A percentile compares a stretch with the other conserved stretches of the same genome.
Evolutionary conservation across 306 rosid genomes (phyloP).

Genomic region (Cajanus cajan): DNA sequence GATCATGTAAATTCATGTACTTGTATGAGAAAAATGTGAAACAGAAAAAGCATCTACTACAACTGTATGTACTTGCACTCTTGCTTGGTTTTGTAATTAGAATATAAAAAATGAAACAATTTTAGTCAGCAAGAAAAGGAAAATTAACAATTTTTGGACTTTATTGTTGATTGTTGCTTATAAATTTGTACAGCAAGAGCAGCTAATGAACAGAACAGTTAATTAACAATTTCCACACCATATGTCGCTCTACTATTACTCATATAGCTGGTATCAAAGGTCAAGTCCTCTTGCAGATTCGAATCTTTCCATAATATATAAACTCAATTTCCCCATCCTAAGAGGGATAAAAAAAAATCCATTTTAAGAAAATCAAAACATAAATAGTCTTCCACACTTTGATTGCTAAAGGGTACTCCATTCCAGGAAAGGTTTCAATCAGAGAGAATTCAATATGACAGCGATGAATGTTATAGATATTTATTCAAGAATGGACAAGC

Average conservation of each 20-base stretch:
- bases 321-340: not conserved
- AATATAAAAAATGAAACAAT: not conserved
- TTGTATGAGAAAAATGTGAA: not conserved
- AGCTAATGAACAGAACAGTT: not conserved
- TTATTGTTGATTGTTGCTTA: slow-evolving; percentile 1
- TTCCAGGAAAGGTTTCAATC: not conserved
- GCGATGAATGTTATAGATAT: not conserved
- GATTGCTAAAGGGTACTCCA: not conserved
- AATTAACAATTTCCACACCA: not conserved
- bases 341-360: not conserved
- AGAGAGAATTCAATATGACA: not conserved
- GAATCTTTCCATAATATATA: not conserved
- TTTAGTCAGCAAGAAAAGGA: not conserved
- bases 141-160: not conserved
- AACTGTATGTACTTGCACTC: not conserved
- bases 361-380: slow-evolving; percentile 2
- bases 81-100: not conserved
- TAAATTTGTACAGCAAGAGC: not conserved
- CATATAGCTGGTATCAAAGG: not conserved
- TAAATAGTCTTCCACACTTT: not conserved
- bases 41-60: not conserved
- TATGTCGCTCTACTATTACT: not conserved
- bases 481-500: slow-evolving; percentile 18
- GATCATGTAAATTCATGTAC: slow-evolving; percentile 3
- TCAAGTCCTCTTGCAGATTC: not conserved